Evolutionary conservation across 2,329 filamentous ascomycete genomes (phyloP).

Genomic region (Chaetomium globosum): DNA sequence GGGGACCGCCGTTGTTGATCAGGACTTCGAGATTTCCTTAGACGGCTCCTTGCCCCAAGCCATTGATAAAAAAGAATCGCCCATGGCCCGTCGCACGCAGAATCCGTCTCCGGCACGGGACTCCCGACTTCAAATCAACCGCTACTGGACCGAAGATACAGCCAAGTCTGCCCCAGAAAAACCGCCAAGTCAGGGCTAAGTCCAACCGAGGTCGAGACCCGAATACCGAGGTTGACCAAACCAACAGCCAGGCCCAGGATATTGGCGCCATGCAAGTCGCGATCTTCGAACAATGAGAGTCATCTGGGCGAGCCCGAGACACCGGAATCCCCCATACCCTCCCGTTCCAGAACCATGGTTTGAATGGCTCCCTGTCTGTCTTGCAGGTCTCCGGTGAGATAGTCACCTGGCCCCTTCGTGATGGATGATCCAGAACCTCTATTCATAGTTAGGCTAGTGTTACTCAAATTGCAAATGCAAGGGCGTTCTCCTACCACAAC

Average conservation of each 20-base stretch:
- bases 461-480: not conserved
- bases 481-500: not conserved
- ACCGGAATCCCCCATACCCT: not conserved
- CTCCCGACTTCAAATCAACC: not conserved
- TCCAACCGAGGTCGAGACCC: slow-evolving; percentile 22
- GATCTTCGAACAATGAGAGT: not conserved
- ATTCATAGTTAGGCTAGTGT: not conserved
- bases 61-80: not conserved
- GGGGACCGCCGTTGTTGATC: not conserved
- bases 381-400: not conserved
- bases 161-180: not conserved
- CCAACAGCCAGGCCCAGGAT: not conserved
- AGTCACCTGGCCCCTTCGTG: not conserved
- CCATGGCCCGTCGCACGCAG: not conserved
- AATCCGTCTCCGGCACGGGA: not conserved
- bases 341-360: not conserved
- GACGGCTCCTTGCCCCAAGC: not conserved
- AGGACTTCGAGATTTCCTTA: not conserved
- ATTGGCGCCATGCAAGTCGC: not conserved
- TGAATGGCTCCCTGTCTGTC: not conserved
- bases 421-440: not conserved
- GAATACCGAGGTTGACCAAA: slow-evolving; percentile 16
- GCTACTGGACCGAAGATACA: slow-evolving; percentile 1
- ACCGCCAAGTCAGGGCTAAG: slow-evolving; percentile 13
- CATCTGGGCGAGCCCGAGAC: slow-evolving; percentile 4